Base-by-base conservation (phyloP, 176 grass and related monocot genomes). In the Aegilops sharonensis region DNA sequence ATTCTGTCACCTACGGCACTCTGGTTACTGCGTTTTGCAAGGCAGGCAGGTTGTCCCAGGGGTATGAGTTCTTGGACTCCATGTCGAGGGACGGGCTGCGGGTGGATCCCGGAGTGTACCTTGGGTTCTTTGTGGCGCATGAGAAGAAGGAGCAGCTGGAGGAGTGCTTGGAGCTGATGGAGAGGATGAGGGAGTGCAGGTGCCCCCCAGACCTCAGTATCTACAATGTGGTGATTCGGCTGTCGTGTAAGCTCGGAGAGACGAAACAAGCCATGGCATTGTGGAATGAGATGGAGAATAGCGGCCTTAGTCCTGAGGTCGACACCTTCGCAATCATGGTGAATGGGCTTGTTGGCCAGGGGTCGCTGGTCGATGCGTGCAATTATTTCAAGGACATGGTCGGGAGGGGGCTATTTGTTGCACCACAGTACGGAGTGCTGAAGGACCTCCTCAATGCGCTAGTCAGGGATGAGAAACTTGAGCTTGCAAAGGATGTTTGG, bases 401-500 rank as follows among this genome's bases (percentile, higher is more conserved):
- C 60, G 93, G 85, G 61, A 94, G 90, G 64, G 96, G 93, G 8
- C 84, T 98, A 48, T 98, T 98, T 77, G 87, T 89, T 23, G 84
- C 88, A 7, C 93, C 96, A 0, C 92, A 98, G 59, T 98, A 98
- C 64, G 96, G 96, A 14, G 73, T 98, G 65, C 59, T 98, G 67
- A 98, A 98, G 75, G 94, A 92, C 66, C 88, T 98, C 27, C 88
- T 98, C 80, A 98, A 95, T 85, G 77, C 93, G 0, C 43, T 98
- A 18, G 72, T 98, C 27, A 89, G 94, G 78, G 90, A 89, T 86
- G 88, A 85, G 47, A 98, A 98, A 76, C 88, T 94, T 3, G 93
- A 98, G 81, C 88, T 98, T 78, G 93, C 96, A 8, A 94, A 92
- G 81, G 96, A 98, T 67, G 80, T 98, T 78, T 98, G 96, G 96